A percentile compares a stretch with the other conserved stretches of the same genome.
Conservation (phyloP, 2,329 filamentous ascomycete genomes). For the Colletotrichum chlorophyti region DNA sequence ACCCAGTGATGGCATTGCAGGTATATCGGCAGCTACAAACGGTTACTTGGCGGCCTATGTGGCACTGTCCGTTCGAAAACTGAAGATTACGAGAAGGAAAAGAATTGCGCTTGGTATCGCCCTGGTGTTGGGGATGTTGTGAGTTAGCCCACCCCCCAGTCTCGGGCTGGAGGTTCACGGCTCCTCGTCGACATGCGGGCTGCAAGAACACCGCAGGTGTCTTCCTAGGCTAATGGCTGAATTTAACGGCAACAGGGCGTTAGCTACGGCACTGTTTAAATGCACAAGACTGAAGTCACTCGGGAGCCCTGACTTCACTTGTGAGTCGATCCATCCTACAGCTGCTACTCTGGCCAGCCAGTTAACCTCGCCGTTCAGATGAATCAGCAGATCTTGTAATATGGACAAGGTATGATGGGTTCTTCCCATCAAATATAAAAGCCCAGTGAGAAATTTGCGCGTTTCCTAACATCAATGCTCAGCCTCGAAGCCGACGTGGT, state of each 20-base stretch:
- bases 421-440: too few species aligned
- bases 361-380: not conserved
- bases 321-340: slow-evolving; percentile 23
- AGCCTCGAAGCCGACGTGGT: slow-evolving; percentile 42
- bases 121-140: slow-evolving; percentile 39
- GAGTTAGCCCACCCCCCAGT: too few species aligned
- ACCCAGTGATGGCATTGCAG: not conserved
- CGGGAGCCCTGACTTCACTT: slow-evolving; percentile 33
- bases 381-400: slow-evolving; percentile 15
- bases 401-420: slow-evolving; percentile 22
- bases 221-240: too few species aligned
- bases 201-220: too few species aligned
- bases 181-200: too few species aligned
- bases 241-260: too few species aligned
- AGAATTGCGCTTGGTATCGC: slow-evolving; percentile 45
- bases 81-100: slow-evolving; percentile 46
- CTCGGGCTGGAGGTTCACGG: too few species aligned
- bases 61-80: slow-evolving; percentile 41
- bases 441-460: too few species aligned
- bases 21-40: slow-evolving; percentile 31
- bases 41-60: slow-evolving; percentile 51
- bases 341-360: accelerated
- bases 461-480: too few species aligned
- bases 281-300: slow-evolving; percentile 42
- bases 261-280: slow-evolving; percentile 38